Percentiles rank a stretch among this genome's conserved stretches.
Conservation (phyloP, 2,329 filamentous ascomycete species). For the Neoscytalidium dimidiatum region DNA sequence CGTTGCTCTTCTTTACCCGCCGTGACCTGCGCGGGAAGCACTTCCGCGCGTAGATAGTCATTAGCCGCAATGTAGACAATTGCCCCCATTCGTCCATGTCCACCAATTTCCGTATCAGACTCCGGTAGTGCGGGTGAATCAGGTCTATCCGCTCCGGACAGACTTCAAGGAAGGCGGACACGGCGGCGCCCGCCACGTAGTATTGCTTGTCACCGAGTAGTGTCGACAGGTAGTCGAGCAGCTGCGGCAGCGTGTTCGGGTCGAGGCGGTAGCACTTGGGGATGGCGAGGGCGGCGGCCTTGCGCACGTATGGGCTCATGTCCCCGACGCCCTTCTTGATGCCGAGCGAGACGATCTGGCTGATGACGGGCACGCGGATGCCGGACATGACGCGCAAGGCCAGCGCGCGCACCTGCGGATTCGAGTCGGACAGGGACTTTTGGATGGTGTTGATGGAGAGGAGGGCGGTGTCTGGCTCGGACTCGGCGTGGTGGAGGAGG, state of each 20-base stretch:
- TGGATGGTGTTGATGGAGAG: constrained; percentile 99
- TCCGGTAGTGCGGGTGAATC: constrained; percentile 86
- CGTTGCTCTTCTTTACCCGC: constrained; percentile 55
- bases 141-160: constrained; percentile 87
- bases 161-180: constrained; percentile 83
- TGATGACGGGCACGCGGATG: constrained; percentile 96
- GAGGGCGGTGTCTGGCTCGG: constrained; percentile 91
- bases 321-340: constrained; percentile 93
- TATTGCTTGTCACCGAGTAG: constrained; percentile 91
- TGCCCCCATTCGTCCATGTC: constrained; percentile 99
- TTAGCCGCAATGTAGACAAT: constrained; percentile 75
- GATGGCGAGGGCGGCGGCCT: constrained; percentile 88
- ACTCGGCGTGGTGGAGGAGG: constrained; percentile 92
- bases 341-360: constrained; percentile 91
- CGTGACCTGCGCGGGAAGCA: constrained; percentile 77
- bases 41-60: constrained; percentile 80
- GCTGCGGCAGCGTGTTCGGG: constrained; percentile 78
- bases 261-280: constrained; percentile 95
- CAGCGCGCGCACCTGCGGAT: constrained; percentile 86
- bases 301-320: constrained; percentile 92
- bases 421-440: constrained; percentile 91
- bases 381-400: constrained; percentile 96
- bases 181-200: constrained; percentile 92
- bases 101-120: constrained; percentile 83
- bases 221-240: constrained; percentile 77